Base-by-base conservation (phyloP, 306 rosid species). In the Pterocarpus santalinus region DNA sequence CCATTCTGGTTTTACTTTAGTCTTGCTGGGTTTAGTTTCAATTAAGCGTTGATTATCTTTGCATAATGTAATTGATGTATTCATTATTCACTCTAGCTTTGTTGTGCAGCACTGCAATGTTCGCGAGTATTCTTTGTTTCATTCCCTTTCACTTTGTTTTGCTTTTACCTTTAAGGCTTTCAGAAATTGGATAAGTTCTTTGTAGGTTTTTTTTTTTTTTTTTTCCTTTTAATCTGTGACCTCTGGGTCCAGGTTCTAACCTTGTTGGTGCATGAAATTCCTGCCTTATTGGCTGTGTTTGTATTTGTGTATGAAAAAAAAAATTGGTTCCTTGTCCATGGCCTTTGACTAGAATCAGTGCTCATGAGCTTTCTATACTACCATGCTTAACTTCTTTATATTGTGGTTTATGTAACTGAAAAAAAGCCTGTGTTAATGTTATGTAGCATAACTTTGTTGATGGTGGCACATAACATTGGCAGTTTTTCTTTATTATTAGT, bases 1-100 rank as follows among this genome's bases (percentile, higher is more conserved):
- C 51, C 34, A 30, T 71, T 78, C 58, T 51, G 70, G 32, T 69
- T 64, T 52, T 70, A 35, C 77, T 44, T 69, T 44, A n/a, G 33
- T 28, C 13, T 69, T 53, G 32, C 12, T 58, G 12, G 76, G 58
- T 69, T 69, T 28, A 12, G 16, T 47, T 72, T 76, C 69, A 32
- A 13, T 22, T 66, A 8, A 12, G 47, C 28, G 22, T 49, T 73
- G 72, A 52, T 49, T 72, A 35, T 56, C n/a, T 55, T 64, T 78
- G 69, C 60, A 46, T 58, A 22, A 49, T 36, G 22, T 72, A 57
- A 52, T 17, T 65, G 51, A 47, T 58, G 4, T 72, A 43, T 43
- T 43, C 49, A 43, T 43, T 7, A 43, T 43, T 43, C 49, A 8
- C 49, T 43, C 7, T 8, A 43, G 49, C 49, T 8, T 43, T 43